Conservation (phyloP, 345 rosid genomes). For the Populus simonii region DNA sequence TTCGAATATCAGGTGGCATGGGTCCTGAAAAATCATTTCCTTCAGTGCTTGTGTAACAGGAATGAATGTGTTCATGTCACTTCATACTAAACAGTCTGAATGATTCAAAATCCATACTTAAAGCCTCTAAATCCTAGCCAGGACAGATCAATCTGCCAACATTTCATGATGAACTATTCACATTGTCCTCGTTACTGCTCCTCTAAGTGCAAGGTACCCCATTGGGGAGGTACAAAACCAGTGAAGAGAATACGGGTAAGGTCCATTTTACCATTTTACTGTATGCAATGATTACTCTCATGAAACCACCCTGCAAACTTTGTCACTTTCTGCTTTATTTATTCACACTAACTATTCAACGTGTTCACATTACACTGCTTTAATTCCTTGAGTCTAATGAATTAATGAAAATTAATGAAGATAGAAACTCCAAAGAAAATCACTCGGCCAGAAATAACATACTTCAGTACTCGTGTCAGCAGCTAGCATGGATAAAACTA, state of each 20-base stretch:
- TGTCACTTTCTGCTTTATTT: too few relatives aligned
- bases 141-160: neutral
- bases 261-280: conserved; percentile 25
- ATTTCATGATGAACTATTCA: neutral
- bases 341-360: too few relatives aligned
- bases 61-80: neutral
- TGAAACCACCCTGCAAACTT: too few relatives aligned
- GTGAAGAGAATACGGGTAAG: conserved; percentile 71
- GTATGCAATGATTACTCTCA: too few relatives aligned
- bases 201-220: conserved; percentile 66
- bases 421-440: neutral
- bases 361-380: too few relatives aligned
- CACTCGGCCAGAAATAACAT: too few relatives aligned
- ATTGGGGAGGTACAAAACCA: conserved; percentile 73
- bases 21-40: conserved; percentile 70
- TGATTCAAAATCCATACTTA: neutral
- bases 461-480: too few relatives aligned
- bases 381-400: neutral
- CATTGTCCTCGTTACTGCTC: conserved; percentile 43
- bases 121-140: neutral
- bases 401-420: neutral
- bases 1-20: conserved; percentile 70
- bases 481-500: too few relatives aligned
- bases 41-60: conserved; percentile 66
- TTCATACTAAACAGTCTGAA: conserved; percentile 8